Percentiles rank a stretch among this genome's conserved stretches.
These are phyloP conservation scores for Parascedosporium putredinis DNA, from an alignment of 2,329 filamentous ascomycete species.

Conservation along the genomic window DNA sequence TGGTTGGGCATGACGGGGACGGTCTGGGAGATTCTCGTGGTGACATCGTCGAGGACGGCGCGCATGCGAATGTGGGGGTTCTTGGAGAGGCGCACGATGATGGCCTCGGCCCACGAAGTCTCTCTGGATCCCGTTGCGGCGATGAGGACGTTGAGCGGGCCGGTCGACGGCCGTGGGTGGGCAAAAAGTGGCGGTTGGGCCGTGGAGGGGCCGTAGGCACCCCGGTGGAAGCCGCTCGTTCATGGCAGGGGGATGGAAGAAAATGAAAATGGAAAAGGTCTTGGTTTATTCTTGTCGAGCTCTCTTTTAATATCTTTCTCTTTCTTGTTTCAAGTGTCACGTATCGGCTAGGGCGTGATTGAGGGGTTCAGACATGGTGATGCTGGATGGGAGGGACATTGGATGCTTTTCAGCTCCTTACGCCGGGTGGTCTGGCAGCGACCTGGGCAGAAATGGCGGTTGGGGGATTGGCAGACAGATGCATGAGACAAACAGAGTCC, in stretches of 20 bases:
- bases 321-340: too few relatives aligned
- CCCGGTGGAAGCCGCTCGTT: not conserved
- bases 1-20: slow-evolving; percentile 50
- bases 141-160: slow-evolving; percentile 45
- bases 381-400: not conserved
- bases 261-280: too few relatives aligned
- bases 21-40: slow-evolving; percentile 51
- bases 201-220: not conserved
- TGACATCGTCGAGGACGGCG: slow-evolving; percentile 56
- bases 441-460: not conserved
- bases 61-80: slow-evolving; percentile 50
- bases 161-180: not conserved
- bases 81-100: slow-evolving; percentile 58
- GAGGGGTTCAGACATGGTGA: not conserved
- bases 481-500: not conserved
- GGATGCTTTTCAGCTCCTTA: not conserved
- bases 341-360: not conserved
- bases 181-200: not conserved
- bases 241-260: not conserved
- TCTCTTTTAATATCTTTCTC: too few relatives aligned
- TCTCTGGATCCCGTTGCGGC: slow-evolving; percentile 56
- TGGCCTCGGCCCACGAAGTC: slow-evolving; percentile 53
- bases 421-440: not conserved
- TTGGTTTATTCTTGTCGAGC: too few relatives aligned
- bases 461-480: not conserved